Percentiles rank a stretch among this genome's conserved stretches.
phyloP scores from a whole-genome alignment of 2,329 filamentous ascomycete genomes.

The Aaosphaeria arxii region DNA sequence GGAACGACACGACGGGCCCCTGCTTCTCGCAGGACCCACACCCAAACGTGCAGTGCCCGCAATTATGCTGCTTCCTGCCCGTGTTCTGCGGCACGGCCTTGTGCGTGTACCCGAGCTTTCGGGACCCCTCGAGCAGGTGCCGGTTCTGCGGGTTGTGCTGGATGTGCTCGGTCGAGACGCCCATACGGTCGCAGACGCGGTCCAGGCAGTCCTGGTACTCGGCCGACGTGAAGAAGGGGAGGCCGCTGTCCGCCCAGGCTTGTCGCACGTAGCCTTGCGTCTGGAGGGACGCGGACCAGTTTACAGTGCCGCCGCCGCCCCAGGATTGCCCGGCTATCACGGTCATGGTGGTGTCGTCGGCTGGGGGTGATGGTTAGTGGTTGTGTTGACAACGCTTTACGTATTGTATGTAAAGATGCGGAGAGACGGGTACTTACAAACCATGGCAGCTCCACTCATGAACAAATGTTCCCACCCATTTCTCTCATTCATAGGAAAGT shows the following conservation, averaged over 20 bases:
- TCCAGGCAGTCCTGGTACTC: slow-evolving; percentile 79
- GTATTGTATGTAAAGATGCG: neutral
- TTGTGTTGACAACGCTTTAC: neutral
- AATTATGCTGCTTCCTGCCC: slow-evolving; percentile 69
- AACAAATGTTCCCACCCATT: slow-evolving; percentile 63
- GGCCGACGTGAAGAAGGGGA: slow-evolving; percentile 70
- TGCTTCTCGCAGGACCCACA: slow-evolving; percentile 70
- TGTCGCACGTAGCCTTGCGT: slow-evolving; percentile 73
- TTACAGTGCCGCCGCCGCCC: slow-evolving; percentile 85
- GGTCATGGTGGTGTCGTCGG: slow-evolving; percentile 48
- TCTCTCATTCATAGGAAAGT: slow-evolving; percentile 70
- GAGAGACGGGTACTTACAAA: slow-evolving; percentile 30
- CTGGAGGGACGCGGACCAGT: slow-evolving; percentile 70
- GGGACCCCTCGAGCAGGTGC: slow-evolving; percentile 70
- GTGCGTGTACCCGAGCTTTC: slow-evolving; percentile 69
- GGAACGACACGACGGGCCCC: slow-evolving; percentile 71
- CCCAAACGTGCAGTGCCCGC: slow-evolving; percentile 60
- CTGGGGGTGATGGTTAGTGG: slow-evolving; percentile 1
- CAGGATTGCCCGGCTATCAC: slow-evolving; percentile 69
- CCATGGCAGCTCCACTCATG: slow-evolving; percentile 62
- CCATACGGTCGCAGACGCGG: slow-evolving; percentile 75
- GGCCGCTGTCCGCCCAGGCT: slow-evolving; percentile 72
- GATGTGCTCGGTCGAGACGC: slow-evolving; percentile 64
- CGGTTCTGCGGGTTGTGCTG: slow-evolving; percentile 71
- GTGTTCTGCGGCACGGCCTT: slow-evolving; percentile 76